phyloP scores from a whole-genome alignment of 805 yeast species.

The Lachancea fermentati region DNA sequence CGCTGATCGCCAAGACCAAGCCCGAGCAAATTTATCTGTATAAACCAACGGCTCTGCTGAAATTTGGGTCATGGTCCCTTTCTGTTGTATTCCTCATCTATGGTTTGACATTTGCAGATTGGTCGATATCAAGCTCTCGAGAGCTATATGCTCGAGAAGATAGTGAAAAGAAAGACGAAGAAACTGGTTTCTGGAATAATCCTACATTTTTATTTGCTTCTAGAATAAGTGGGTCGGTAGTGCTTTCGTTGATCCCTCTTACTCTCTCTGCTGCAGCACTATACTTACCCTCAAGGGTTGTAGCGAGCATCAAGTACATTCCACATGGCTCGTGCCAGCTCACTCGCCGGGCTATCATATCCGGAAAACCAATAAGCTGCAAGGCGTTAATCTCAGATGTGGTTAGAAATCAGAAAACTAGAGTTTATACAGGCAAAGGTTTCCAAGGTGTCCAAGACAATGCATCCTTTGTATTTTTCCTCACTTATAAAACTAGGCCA shows the following conservation, averaged over 20 bases:
- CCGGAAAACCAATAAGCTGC: conserved; percentile 15
- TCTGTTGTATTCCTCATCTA: conserved; percentile 25
- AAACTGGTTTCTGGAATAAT: conserved; percentile 7
- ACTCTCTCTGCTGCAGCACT: conserved; percentile 22
- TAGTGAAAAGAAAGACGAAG: not conserved
- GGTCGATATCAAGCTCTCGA: conserved; percentile 23
- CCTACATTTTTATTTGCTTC: conserved; percentile 12
- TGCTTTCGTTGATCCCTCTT: conserved; percentile 25
- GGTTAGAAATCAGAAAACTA: conserved; percentile 15
- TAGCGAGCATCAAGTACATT: conserved; percentile 23
- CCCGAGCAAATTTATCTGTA: conserved; percentile 23
- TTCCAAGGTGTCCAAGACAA: conserved; percentile 29
- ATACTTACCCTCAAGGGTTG: conserved; percentile 23
- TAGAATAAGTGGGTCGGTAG: conserved; percentile 23
- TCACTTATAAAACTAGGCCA: conserved; percentile 17
- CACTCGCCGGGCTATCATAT: conserved; percentile 20
- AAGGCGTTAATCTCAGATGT: conserved; percentile 15
- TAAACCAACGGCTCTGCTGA: conserved; percentile 13
- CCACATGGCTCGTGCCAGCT: conserved; percentile 22
- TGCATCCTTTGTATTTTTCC: conserved; percentile 23
- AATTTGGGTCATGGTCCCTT: conserved; percentile 18
- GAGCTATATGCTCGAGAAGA: conserved; percentile 5
- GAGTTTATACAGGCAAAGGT: conserved; percentile 29
- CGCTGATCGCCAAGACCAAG: conserved; percentile 16
- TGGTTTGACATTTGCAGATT: conserved; percentile 26